Evolutionary conservation across 2,329 filamentous ascomycete species (phyloP).

Genomic region (Alternaria panax): DNA sequence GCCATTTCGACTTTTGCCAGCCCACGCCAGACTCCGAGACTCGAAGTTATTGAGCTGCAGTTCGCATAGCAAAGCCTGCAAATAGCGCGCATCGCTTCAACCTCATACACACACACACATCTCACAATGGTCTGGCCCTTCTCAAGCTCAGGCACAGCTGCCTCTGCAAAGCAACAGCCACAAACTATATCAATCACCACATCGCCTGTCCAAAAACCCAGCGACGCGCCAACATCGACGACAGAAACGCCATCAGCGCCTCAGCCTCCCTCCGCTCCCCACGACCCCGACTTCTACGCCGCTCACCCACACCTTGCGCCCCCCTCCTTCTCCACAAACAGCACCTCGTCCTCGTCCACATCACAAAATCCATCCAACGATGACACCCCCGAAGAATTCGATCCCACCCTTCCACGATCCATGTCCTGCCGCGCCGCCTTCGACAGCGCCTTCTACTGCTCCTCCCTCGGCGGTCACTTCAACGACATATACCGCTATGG

Average conservation of each 20-base stretch:
- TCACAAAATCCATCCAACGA: background rate
- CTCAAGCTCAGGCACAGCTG: conserved; percentile 25
- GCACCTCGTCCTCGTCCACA: conserved; percentile 18
- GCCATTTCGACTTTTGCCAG: background rate
- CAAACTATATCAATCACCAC: conserved; percentile 10
- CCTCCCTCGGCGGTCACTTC: conserved; percentile 89
- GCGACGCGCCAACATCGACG: conserved; percentile 23
- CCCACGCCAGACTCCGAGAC: background rate
- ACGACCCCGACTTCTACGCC: conserved; percentile 61
- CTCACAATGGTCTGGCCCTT: conserved; percentile 33
- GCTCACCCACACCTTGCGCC: conserved; percentile 60
- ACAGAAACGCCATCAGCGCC: background rate
- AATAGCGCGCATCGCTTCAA: no score
- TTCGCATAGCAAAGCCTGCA: background rate
- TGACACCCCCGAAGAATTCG: conserved; percentile 19
- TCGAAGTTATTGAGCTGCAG: no score
- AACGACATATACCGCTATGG: conserved; percentile 91
- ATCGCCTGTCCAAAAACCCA: conserved; percentile 10
- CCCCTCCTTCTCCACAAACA: conserved; percentile 25
- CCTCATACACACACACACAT: no score
- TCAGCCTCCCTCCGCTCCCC: conserved; percentile 49
- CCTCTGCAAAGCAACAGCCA: conserved; percentile 24
- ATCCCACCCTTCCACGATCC: conserved; percentile 68
- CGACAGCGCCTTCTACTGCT: conserved; percentile 93
- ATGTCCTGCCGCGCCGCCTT: conserved; percentile 93